Evolutionary conservation across 768 basidiomycete genomes (phyloP).

Genomic region (Suillus plorans): DNA sequence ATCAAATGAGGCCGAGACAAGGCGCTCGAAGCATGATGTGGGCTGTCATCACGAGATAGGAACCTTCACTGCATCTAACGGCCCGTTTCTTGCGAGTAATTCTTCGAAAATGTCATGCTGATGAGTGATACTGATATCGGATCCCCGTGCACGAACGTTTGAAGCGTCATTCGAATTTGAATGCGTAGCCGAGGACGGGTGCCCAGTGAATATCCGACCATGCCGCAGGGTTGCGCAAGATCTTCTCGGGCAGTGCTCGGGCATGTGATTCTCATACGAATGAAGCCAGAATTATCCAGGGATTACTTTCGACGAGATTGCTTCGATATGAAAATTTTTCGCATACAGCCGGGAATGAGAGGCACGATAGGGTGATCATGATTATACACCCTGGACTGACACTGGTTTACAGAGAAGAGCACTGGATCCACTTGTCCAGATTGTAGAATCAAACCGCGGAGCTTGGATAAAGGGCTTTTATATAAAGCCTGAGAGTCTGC

Average conservation of each 20-base stretch:
- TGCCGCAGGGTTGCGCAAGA: background rate
- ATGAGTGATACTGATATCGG: no score
- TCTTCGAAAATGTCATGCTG: background rate
- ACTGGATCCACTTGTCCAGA: background rate
- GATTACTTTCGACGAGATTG: background rate
- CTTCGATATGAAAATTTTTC: background rate
- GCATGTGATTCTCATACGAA: background rate
- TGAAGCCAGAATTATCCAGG: background rate
- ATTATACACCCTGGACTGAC: background rate
- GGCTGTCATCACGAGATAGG: background rate
- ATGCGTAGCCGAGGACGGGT: background rate
- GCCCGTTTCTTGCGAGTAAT: background rate
- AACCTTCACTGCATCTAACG: background rate
- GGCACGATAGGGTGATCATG: background rate
- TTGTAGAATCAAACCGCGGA: background rate
- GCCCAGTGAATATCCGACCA: background rate
- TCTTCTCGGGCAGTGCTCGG: slow-evolving; percentile 5
- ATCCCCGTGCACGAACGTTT: background rate
- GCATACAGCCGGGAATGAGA: background rate
- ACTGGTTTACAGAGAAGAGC: background rate
- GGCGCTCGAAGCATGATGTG: background rate
- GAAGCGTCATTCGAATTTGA: background rate
- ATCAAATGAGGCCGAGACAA: background rate
- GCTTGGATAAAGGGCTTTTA: background rate
- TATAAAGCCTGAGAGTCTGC: background rate